Evolutionary conservation across 352 stramenopile species (phyloP).

Genomic region (Pilasporangium apinafurcum): DNA sequence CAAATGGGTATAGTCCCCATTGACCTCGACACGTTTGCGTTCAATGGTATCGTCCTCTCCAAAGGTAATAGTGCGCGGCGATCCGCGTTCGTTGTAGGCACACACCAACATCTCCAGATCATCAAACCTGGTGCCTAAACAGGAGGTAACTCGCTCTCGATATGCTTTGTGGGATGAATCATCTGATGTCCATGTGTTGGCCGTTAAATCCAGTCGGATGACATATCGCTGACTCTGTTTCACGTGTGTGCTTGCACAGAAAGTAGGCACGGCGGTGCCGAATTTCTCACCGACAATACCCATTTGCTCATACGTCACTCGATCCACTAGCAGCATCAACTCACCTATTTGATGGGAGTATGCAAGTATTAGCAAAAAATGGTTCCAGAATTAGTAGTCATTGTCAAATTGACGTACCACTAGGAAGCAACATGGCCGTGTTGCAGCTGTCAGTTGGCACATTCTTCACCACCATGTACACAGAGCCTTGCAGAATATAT

Average conservation of each 20-base stretch:
- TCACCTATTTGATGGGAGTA: too few species aligned
- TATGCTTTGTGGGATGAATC: constrained; percentile 3
- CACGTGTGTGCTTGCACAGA: constrained; percentile 11
- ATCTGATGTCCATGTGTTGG: constrained; percentile 20
- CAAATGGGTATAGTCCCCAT: constrained; percentile 30
- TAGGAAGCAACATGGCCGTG: constrained; percentile 58
- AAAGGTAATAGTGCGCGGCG: constrained; percentile 60
- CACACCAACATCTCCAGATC: constrained; percentile 70
- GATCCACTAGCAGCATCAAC: constrained; percentile 61
- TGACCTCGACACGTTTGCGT: constrained; percentile 58
- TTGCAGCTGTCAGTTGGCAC: constrained; percentile 50
- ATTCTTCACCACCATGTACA: constrained; percentile 81
- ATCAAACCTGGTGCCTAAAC: constrained; percentile 40
- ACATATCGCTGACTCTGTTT: constrained; percentile 46
- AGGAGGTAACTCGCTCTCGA: constrained; percentile 33
- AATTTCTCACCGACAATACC: constrained; percentile 66
- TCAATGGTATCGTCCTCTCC: constrained; percentile 55
- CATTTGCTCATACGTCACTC: constrained; percentile 61
- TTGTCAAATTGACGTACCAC: too few species aligned
- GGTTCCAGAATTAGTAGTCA: too few species aligned
- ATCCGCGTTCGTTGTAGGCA: constrained; percentile 60
- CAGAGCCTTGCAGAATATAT: constrained; percentile 38
- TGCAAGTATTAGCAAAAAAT: too few species aligned
- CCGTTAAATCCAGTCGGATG: constrained; percentile 53
- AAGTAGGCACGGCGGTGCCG: constrained; percentile 19